phyloP scores from a whole-genome alignment of 768 basidiomycete genomes.

The Kwoniella heveanensis region DNA sequence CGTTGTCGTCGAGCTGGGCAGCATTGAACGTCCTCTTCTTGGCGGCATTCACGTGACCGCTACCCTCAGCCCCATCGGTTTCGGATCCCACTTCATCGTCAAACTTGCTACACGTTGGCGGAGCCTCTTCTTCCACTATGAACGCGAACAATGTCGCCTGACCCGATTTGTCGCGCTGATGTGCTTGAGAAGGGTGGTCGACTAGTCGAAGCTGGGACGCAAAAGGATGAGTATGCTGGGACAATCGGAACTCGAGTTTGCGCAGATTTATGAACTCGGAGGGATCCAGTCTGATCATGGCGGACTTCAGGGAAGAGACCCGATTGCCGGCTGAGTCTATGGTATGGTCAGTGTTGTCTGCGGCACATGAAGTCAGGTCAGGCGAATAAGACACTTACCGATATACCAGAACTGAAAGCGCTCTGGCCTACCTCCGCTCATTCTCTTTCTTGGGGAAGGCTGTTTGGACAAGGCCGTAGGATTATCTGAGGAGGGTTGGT shows the following conservation, averaged over 20 bases:
- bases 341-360: not conserved
- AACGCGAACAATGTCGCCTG: slow-evolving; percentile 35
- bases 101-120: slow-evolving; percentile 45
- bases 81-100: slow-evolving; percentile 1
- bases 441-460: not conserved
- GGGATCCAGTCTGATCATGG: slow-evolving; percentile 41
- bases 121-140: slow-evolving; percentile 47
- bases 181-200: slow-evolving; percentile 13
- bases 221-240: slow-evolving; percentile 42
- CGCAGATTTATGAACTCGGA: slow-evolving; percentile 41
- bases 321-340: slow-evolving; percentile 34
- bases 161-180: slow-evolving; percentile 13
- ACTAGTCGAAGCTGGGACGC: slow-evolving; percentile 37
- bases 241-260: slow-evolving; percentile 40
- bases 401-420: slow-evolving; percentile 53
- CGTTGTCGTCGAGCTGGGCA: not conserved
- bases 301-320: slow-evolving; percentile 17
- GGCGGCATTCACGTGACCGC: not conserved
- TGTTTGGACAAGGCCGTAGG: not conserved
- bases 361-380: not conserved
- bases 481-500: too few species aligned
- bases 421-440: not conserved
- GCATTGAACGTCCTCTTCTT: not conserved
- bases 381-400: slow-evolving; percentile 27
- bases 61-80: not conserved